Conservation (phyloP, 2,329 filamentous ascomycete species). For the Diaporthe caulivora region DNA sequence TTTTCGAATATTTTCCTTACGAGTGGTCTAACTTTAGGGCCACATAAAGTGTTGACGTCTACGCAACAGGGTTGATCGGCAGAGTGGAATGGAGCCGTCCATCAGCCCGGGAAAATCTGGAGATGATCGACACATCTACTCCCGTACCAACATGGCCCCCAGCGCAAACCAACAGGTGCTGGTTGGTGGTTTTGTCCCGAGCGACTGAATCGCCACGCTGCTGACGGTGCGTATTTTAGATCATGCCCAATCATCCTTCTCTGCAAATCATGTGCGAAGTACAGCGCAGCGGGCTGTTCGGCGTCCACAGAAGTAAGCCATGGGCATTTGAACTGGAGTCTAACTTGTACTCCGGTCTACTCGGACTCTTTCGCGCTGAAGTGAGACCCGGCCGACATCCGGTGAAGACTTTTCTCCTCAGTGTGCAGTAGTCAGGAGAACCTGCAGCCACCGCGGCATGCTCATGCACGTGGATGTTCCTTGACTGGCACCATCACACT, state of each 20-base stretch:
- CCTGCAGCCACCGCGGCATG: neutral
- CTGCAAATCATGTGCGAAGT: neutral
- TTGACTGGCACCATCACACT: slow-evolving; percentile 19
- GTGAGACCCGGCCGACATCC: neutral
- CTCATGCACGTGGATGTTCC: neutral
- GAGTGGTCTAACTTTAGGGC: neutral
- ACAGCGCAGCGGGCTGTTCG: neutral
- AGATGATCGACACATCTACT: slow-evolving; percentile 28
- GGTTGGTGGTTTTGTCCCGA: slow-evolving; percentile 10
- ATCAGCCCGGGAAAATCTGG: slow-evolving; percentile 7
- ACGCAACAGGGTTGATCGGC: slow-evolving; percentile 10
- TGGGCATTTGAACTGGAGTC: neutral
- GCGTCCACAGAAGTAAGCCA: neutral
- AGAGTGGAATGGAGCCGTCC: slow-evolving; percentile 10
- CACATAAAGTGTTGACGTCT: slow-evolving; percentile 16
- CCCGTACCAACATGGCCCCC: slow-evolving; percentile 11
- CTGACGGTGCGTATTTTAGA: neutral
- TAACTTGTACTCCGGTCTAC: neutral
- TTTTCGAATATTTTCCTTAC: neutral
- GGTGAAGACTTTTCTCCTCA: slow-evolving; percentile 2
- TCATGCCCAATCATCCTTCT: neutral
- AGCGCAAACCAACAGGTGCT: slow-evolving; percentile 5
- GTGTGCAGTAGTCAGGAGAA: slow-evolving; percentile 24
- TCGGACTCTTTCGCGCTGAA: neutral
- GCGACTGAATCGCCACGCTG: neutral